These are phyloP conservation scores for Xerocomus nothofagi DNA, from an alignment of 1,284 basidiomycete species.

Conservation along the genomic window DNA sequence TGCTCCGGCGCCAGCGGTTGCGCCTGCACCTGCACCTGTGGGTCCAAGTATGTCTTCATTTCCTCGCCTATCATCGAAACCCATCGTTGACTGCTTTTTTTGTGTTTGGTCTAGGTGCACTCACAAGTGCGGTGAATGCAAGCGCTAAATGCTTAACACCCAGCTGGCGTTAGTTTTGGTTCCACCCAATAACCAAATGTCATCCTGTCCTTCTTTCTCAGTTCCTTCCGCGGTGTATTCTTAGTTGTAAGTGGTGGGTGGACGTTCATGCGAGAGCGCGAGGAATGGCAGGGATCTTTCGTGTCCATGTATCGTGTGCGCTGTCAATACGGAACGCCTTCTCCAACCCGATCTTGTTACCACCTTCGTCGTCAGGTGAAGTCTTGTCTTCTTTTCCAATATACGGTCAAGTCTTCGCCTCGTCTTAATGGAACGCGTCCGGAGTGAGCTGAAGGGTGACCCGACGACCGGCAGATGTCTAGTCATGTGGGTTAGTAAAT, in stretches of 20 bases:
- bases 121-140: slow-evolving; percentile 24
- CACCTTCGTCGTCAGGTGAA: neutral
- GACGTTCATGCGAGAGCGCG: neutral
- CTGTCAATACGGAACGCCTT: neutral
- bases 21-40: slow-evolving; percentile 16
- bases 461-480: too few relatives aligned
- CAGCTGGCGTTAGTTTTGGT: neutral
- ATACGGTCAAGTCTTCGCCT: neutral
- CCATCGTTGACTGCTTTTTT: slow-evolving; percentile 1
- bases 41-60: slow-evolving; percentile 5
- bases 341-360: neutral
- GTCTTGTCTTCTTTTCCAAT: too few relatives aligned
- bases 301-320: neutral
- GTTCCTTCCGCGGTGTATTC: neutral
- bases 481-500: too few relatives aligned
- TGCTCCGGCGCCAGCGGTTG: slow-evolving; percentile 15
- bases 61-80: neutral
- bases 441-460: too few relatives aligned
- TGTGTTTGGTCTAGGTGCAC: slow-evolving; percentile 11
- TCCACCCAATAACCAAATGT: neutral
- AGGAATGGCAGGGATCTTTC: neutral
- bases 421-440: neutral
- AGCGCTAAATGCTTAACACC: slow-evolving; percentile 11
- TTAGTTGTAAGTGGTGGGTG: neutral
- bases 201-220: neutral